Conservation (phyloP, 2,329 filamentous ascomycete species). For the Neobulgaria alba region DNA sequence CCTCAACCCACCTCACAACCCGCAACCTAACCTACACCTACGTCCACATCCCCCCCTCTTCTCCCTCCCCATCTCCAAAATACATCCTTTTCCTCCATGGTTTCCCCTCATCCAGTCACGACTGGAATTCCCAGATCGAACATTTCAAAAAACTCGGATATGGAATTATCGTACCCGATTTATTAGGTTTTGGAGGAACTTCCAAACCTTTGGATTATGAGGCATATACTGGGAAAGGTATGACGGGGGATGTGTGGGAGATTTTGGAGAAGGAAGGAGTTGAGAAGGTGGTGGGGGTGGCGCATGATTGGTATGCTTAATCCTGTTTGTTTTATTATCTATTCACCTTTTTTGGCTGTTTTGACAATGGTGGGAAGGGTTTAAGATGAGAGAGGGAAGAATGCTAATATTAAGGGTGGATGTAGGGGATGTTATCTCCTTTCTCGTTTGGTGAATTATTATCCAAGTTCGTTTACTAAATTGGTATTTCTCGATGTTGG, state of each 20-base stretch:
- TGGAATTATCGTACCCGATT: constrained; percentile 11
- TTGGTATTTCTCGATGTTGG: constrained; percentile 7
- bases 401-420: no score
- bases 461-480: constrained; percentile 9
- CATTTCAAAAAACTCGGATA: constrained; percentile 9
- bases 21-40: constrained; percentile 11
- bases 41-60: constrained; percentile 7
- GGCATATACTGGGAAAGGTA: constrained; percentile 7
- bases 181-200: constrained; percentile 10
- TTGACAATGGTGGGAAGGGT: constrained; percentile 1
- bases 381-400: constrained; percentile 2
- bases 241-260: constrained; percentile 6
- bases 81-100: constrained; percentile 13
- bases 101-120: constrained; percentile 10
- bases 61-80: constrained; percentile 2
- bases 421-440: constrained; percentile 10
- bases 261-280: constrained; percentile 6
- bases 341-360: constrained; percentile 4
- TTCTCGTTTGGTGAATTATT: constrained; percentile 9
- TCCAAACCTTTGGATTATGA: constrained; percentile 8
- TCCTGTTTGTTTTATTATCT: constrained; percentile 5
- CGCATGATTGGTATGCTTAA: constrained; percentile 15
- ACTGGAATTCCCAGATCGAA: constrained; percentile 11
- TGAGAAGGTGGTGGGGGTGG: constrained; percentile 9
- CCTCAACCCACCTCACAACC: constrained; percentile 8